These are phyloP conservation scores for Pyrenula aspistea DNA, from an alignment of 495 filamentous ascomycete genomes.

Conservation along the genomic window DNA sequence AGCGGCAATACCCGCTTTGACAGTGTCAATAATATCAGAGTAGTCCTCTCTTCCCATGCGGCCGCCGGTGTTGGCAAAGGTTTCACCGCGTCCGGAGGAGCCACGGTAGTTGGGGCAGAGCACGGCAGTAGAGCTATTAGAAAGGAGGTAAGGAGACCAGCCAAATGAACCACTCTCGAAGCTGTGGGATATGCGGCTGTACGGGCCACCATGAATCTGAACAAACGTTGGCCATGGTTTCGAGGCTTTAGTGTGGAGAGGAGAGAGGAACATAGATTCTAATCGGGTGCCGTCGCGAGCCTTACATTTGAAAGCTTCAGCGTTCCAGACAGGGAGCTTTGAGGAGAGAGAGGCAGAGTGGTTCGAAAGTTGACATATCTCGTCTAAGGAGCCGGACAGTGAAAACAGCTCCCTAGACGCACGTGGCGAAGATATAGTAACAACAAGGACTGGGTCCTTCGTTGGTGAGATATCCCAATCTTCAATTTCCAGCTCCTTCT, in stretches of 20 bases:
- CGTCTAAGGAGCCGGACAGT: not conserved
- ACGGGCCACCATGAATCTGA: constrained; percentile 15
- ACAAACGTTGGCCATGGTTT: constrained; percentile 12
- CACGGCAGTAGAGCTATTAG: constrained; percentile 10
- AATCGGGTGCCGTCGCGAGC: not conserved
- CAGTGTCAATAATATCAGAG: constrained; percentile 11
- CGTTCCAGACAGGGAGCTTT: not conserved
- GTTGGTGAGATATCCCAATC: not conserved
- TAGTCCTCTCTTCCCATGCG: constrained; percentile 7
- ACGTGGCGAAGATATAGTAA: not conserved
- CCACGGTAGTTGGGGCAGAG: constrained; percentile 16
- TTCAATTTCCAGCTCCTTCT: not conserved
- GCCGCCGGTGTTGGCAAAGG: constrained; percentile 5
- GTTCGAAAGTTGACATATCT: not conserved
- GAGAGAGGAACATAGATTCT: not conserved
- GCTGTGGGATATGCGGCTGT: constrained; percentile 2
- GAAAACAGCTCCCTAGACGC: not conserved
- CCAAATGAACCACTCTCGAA: constrained; percentile 7
- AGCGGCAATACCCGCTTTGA: constrained; percentile 7
- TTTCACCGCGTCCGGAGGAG: constrained; percentile 6
- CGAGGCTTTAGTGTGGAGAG: not conserved
- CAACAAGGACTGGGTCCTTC: not conserved
- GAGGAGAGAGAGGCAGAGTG: not conserved
- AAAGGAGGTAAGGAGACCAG: constrained; percentile 9
- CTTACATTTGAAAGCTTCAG: not conserved